Conservation (phyloP, 139 green algal genomes). For the Auxenochlorella pyrenoidosa region DNA sequence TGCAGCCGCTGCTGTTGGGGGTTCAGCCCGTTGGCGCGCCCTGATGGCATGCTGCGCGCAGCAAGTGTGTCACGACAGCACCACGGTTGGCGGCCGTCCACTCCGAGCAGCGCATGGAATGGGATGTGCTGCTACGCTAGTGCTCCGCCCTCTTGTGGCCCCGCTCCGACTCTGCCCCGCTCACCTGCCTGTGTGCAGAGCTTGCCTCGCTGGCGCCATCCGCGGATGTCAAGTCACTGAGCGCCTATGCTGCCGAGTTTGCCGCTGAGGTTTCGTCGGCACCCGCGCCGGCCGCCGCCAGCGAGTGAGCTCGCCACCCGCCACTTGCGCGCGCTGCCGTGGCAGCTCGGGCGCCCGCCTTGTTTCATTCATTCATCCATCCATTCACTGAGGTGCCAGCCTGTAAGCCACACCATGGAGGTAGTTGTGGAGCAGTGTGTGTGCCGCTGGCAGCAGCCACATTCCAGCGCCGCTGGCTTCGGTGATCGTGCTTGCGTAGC, state of each 20-base stretch:
- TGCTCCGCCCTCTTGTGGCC: not conserved
- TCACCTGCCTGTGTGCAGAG: not conserved
- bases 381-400: not conserved
- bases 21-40: not conserved
- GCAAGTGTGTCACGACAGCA: no score
- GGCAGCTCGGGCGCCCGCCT: no score
- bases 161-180: not conserved
- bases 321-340: no score
- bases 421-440: no score
- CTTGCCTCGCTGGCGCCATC: slow-evolving; percentile 9
- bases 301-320: slow-evolving; percentile 1
- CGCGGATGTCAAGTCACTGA: slow-evolving; percentile 12
- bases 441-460: no score
- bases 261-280: slow-evolving; percentile 17
- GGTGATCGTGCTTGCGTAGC: no score
- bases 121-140: no score
- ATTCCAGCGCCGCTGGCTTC: no score
- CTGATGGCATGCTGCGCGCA: not conserved
- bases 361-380: not conserved
- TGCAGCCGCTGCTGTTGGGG: no score
- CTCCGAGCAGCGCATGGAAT: no score
- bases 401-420: not conserved
- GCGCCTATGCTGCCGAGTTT: slow-evolving; percentile 39
- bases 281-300: not conserved
- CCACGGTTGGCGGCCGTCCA: no score